Percentiles rank a stretch among this genome's conserved stretches.
Conservation (phyloP, 1,284 basidiomycete species). For the Microbotryum intermedium region DNA sequence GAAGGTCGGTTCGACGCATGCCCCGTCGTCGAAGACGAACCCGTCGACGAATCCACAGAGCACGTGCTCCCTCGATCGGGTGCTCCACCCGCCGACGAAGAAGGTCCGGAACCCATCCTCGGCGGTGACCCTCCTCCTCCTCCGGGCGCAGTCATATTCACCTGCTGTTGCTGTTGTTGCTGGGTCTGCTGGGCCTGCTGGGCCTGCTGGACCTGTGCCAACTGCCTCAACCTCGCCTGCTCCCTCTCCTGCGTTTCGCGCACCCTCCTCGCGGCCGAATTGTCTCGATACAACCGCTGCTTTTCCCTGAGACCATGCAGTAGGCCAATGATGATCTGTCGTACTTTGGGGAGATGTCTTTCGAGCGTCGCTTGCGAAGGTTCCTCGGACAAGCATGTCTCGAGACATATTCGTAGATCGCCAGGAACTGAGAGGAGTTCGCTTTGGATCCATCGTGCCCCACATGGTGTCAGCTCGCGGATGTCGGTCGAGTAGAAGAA, state of each 20-base stretch:
- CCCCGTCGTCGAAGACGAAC: background rate
- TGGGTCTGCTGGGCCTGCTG: background rate
- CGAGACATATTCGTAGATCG: slow-evolving; percentile 78
- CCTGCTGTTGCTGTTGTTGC: background rate
- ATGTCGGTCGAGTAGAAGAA: background rate
- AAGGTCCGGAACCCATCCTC: background rate
- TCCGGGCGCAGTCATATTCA: background rate
- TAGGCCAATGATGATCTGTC: slow-evolving; percentile 84
- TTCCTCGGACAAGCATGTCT: slow-evolving; percentile 80
- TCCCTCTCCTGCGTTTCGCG: slow-evolving; percentile 4
- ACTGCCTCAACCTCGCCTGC: slow-evolving; percentile 3
- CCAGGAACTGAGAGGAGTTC: slow-evolving; percentile 82
- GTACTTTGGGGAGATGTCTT: slow-evolving; percentile 79
- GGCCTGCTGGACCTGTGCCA: background rate
- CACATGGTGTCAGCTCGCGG: background rate
- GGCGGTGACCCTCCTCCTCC: background rate
- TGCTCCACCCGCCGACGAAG: background rate
- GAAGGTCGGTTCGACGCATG: background rate
- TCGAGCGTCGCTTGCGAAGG: slow-evolving; percentile 78
- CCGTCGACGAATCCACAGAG: background rate
- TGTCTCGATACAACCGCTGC: slow-evolving; percentile 59
- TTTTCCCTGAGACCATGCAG: slow-evolving; percentile 85
- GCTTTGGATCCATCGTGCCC: slow-evolving; percentile 44
- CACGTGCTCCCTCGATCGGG: background rate
- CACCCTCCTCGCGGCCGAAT: slow-evolving; percentile 14